Evolutionary conservation across 257 asterid species (phyloP).

Genomic region (Scutellaria minor): DNA sequence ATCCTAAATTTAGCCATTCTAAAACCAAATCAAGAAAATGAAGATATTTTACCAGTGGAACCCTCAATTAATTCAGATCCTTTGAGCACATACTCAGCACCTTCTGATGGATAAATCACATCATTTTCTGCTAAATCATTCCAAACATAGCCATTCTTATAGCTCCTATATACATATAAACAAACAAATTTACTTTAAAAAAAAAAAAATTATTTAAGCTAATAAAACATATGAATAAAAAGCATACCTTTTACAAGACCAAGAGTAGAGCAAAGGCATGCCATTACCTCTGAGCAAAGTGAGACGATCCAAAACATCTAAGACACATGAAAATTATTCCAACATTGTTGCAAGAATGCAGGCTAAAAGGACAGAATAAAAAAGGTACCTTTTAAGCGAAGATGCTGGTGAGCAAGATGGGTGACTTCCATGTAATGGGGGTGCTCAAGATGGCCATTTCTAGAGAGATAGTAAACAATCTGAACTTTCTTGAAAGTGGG

Average conservation of each 20-base stretch:
- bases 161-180: slow-evolving; percentile 53
- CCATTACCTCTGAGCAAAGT: slow-evolving; percentile 76
- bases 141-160: slow-evolving; percentile 94
- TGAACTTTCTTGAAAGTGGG: slow-evolving; percentile 71
- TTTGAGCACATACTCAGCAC: slow-evolving; percentile 86
- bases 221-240: not conserved
- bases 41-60: slow-evolving; percentile 46
- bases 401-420: slow-evolving; percentile 69
- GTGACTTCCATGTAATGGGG: slow-evolving; percentile 86
- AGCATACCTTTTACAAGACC: slow-evolving; percentile 89
- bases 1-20: not conserved
- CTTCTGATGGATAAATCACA: slow-evolving; percentile 71
- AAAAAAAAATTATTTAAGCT: too few relatives aligned
- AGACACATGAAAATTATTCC: not conserved
- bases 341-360: not conserved
- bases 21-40: not conserved
- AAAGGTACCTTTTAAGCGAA: slow-evolving; percentile 69
- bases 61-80: slow-evolving; percentile 69
- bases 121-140: slow-evolving; percentile 81
- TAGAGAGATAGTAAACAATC: slow-evolving; percentile 76
- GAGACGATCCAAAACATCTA: slow-evolving; percentile 79
- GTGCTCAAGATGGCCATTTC: slow-evolving; percentile 92
- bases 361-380: too few relatives aligned
- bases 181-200: too few relatives aligned
- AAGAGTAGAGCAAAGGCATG: slow-evolving; percentile 88